Evolutionary conservation across 306 rosid genomes (phyloP).

Genomic region (Gastrolobium villosum): DNA sequence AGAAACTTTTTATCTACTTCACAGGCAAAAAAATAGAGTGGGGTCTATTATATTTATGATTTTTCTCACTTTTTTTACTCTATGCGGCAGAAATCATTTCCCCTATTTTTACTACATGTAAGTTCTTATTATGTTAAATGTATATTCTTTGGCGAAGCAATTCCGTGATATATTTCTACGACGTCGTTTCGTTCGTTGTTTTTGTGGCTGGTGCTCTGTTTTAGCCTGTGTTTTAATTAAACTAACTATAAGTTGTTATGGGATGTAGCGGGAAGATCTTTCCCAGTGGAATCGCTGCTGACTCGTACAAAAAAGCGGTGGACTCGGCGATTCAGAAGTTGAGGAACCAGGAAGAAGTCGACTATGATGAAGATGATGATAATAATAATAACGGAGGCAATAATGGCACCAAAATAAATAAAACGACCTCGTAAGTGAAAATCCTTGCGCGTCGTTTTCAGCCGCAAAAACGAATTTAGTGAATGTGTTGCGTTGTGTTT

Average conservation of each 20-base stretch:
- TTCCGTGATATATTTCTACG: not conserved
- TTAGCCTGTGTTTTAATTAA: not conserved
- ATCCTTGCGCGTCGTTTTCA: conserved; percentile 41
- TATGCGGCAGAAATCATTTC: no score
- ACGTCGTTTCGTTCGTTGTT: conserved; percentile 11
- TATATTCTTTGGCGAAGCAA: no score
- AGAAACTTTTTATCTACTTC: no score
- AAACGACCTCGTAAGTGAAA: conserved; percentile 66
- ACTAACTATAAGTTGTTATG: not conserved
- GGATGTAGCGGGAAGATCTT: conserved; percentile 76
- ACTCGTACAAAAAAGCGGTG: conserved; percentile 89
- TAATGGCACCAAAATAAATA: conserved; percentile 51
- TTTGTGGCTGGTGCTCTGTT: conserved; percentile 22
- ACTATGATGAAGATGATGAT: conserved; percentile 42
- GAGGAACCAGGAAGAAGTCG: conserved; percentile 63
- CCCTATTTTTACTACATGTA: no score
- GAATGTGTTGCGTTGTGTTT: not conserved
- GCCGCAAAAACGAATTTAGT: conserved; percentile 40
- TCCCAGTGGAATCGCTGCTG: conserved; percentile 89
- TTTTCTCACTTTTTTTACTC: no score
- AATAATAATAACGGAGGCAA: conserved; percentile 30
- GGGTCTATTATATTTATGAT: no score
- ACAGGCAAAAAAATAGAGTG: no score
- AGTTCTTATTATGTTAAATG: no score
- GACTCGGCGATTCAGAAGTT: conserved; percentile 83